A percentile compares a stretch with the other conserved stretches of the same genome.
These are phyloP conservation scores for Amphibolis antarctica DNA, from an alignment of 106 monocot species.

Conservation along the genomic window DNA sequence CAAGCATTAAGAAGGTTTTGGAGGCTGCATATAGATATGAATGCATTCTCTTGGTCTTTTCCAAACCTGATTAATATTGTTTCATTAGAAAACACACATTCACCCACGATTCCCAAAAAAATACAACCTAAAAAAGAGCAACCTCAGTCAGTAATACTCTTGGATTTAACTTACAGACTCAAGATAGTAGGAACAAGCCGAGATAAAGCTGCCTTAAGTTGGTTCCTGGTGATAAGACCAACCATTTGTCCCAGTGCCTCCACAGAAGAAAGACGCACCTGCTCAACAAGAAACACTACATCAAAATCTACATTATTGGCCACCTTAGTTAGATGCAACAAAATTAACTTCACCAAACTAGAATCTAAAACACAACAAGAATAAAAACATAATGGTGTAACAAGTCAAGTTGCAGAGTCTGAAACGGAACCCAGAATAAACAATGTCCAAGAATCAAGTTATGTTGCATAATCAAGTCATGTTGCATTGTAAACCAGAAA, in stretches of 20 bases:
- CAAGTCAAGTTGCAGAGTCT: too few relatives aligned
- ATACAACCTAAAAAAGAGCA: not conserved
- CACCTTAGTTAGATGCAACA: too few relatives aligned
- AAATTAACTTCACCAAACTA: too few relatives aligned
- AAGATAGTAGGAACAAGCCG: slow-evolving; percentile 69
- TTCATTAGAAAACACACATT: not conserved
- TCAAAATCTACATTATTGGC: too few relatives aligned
- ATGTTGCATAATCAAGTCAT: too few relatives aligned
- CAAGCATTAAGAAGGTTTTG: slow-evolving; percentile 77
- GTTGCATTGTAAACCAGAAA: too few relatives aligned
- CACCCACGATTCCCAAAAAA: not conserved
- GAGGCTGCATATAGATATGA: slow-evolving; percentile 56
- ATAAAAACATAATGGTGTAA: too few relatives aligned
- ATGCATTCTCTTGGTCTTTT: slow-evolving; percentile 72
- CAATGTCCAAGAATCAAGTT: too few relatives aligned
- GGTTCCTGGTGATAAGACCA: slow-evolving; percentile 70
- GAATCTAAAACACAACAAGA: too few relatives aligned
- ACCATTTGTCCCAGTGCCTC: slow-evolving; percentile 99
- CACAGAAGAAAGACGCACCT: slow-evolving; percentile 74
- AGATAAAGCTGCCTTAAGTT: slow-evolving; percentile 81
- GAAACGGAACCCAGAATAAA: too few relatives aligned
- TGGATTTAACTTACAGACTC: slow-evolving; percentile 47
- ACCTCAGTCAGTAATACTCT: not conserved
- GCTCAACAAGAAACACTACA: slow-evolving; percentile 3
- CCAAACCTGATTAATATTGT: slow-evolving; percentile 37